Evolutionary conservation across 1,284 basidiomycete genomes (phyloP).

Genomic region (Coniophora puteana): DNA sequence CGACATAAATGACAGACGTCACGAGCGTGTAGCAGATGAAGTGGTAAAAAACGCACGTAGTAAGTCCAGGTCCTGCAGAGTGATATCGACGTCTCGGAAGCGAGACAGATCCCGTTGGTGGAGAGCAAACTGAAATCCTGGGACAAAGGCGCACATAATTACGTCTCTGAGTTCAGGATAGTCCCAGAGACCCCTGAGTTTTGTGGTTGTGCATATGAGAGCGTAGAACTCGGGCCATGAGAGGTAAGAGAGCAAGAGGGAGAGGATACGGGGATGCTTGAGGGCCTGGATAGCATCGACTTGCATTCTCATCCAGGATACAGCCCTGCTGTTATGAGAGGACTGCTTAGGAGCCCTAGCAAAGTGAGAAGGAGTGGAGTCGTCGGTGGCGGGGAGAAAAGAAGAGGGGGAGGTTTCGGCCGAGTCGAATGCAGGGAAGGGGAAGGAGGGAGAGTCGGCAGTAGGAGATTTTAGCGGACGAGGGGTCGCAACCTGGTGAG

Average conservation of each 20-base stretch:
- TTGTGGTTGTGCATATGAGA: constrained; percentile 46
- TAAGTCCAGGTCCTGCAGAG: constrained; percentile 54
- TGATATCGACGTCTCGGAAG: constrained; percentile 45
- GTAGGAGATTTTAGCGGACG: no score
- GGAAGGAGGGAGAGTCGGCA: no score
- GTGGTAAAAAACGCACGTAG: constrained; percentile 46
- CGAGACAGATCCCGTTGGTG: constrained; percentile 34
- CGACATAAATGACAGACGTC: constrained; percentile 13
- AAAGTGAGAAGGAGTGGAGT: no score
- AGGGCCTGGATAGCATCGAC: constrained; percentile 25
- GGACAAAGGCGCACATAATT: constrained; percentile 57
- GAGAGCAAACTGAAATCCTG: constrained; percentile 47
- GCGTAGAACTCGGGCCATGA: constrained; percentile 54
- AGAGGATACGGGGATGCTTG: constrained; percentile 39
- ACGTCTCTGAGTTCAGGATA: constrained; percentile 40
- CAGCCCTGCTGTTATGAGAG: constrained; percentile 13
- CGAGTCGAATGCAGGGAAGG: no score
- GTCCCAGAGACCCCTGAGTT: constrained; percentile 42
- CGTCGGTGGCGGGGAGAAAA: no score
- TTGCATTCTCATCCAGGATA: constrained; percentile 26
- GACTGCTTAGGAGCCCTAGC: no score
- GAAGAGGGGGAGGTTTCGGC: no score
- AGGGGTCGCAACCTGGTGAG: no score
- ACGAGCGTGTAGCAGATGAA: constrained; percentile 7
- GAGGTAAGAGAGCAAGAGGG: constrained; percentile 37